Percentiles rank a stretch among this genome's conserved stretches.
These are phyloP conservation scores for Amanita rubescens DNA, from an alignment of 768 basidiomycete genomes.

Conservation along the genomic window DNA sequence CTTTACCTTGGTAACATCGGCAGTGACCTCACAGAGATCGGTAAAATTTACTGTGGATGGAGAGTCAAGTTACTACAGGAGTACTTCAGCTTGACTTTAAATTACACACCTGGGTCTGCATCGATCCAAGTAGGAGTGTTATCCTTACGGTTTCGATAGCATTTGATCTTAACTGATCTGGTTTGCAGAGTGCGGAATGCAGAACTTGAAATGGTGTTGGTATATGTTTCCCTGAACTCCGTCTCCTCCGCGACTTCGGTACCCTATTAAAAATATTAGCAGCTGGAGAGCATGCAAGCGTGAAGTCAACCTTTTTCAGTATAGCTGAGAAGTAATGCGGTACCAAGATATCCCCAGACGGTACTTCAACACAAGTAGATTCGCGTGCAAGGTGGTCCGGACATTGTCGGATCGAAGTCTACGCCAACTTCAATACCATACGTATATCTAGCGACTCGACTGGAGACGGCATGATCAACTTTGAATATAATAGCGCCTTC, in stretches of 20 bases:
- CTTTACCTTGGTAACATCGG: constrained; percentile 13
- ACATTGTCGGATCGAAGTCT: constrained; percentile 7
- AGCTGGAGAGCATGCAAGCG: not conserved
- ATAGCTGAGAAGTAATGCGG: constrained; percentile 9
- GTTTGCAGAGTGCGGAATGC: constrained; percentile 8
- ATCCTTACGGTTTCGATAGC: constrained; percentile 14
- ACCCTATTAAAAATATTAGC: constrained; percentile 8
- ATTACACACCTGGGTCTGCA: constrained; percentile 13
- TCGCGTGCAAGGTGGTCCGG: constrained; percentile 8
- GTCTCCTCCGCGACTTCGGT: constrained; percentile 18
- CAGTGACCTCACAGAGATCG: constrained; percentile 15
- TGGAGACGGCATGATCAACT: constrained; percentile 15
- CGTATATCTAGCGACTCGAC: constrained; percentile 11
- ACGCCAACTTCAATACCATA: constrained; percentile 9
- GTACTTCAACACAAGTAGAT: not conserved
- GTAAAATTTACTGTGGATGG: constrained; percentile 10
- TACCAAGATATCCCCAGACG: constrained; percentile 4
- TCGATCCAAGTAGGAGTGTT: constrained; percentile 16
- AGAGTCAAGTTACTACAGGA: not conserved
- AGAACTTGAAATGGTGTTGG: constrained; percentile 2
- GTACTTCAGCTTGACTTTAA: not conserved
- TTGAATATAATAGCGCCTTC: constrained; percentile 20
- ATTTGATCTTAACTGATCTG: constrained; percentile 9
- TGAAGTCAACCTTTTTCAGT: constrained; percentile 6
- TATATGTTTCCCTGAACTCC: constrained; percentile 14